phyloP scores from a whole-genome alignment of 169 alveolate genomes.

The Plasmodium inui region DNA sequence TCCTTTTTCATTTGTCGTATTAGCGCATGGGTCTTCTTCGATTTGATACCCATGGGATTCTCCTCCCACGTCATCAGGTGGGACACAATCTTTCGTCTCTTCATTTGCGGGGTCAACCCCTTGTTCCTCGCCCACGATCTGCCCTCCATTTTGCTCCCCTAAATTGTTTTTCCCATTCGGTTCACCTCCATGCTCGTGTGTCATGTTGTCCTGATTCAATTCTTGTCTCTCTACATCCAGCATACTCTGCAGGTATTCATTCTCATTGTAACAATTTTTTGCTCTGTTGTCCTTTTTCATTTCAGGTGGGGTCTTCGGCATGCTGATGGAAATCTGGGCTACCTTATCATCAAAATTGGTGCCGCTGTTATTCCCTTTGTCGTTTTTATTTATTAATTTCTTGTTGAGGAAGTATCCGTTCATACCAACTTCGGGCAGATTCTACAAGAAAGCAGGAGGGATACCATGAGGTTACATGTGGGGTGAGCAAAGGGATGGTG shows the following conservation, averaged over 20 bases:
- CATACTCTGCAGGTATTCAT: constrained; percentile 36
- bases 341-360: constrained; percentile 37
- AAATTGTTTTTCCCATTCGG: not conserved
- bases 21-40: not conserved
- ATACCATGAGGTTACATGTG: not conserved
- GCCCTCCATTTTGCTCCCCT: not conserved
- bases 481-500: not conserved
- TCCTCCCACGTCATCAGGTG: not conserved
- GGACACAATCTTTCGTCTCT: not conserved
- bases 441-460: not conserved
- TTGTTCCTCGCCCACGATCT: not conserved
- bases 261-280: constrained; percentile 38
- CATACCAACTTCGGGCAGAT: constrained; percentile 50
- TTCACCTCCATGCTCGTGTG: not conserved
- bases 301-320: constrained; percentile 76
- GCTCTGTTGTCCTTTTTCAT: constrained; percentile 50
- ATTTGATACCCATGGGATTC: not conserved
- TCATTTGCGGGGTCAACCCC: not conserved
- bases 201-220: not conserved
- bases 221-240: constrained; percentile 17
- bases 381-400: constrained; percentile 34
- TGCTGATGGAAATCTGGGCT: constrained; percentile 50
- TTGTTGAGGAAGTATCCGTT: constrained; percentile 50
- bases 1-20: not conserved
- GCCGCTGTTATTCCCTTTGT: not conserved